Base-by-base conservation (phyloP, 305 asterid species). In the Solanum hybrid region DNA sequence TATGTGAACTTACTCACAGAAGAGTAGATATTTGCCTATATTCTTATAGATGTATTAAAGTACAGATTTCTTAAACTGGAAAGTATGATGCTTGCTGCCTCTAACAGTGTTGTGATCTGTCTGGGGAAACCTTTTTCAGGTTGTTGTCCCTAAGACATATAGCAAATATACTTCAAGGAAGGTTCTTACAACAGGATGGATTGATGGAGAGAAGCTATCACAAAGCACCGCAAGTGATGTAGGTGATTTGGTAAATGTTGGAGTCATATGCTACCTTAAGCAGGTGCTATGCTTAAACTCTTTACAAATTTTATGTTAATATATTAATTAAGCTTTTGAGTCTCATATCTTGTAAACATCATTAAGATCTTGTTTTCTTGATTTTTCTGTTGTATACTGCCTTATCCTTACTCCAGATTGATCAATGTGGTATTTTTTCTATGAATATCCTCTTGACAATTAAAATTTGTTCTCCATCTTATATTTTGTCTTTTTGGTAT, bases 141-240 rank as follows among this genome's bases (percentile, higher is more conserved):
- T 97, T 78, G 97, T 97, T 92, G 98, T 97, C 88, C 99, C 99
- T n/a, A 93, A 91, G 93, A 97, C 99, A 36, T 96, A 96, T 91
- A 38, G 66, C 3, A 95, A 97, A 88, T 95, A 96, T 92, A 97
- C 99, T 90, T 96, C 99, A 69, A 94, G 99, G 92, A 97, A 94
- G 92, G 99, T 97, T 90, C 99, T 97, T 88, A 97, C 99, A 5
- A 97, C 99, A 40, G 90, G 88, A 88, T 97, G 99, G 99, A 90
- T 97, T 90, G 99, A 97, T 0, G 99, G 99, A 85, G 99, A 96
- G 94, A 97, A 97, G 94, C 95, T 97, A 69, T 97, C 99, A 75
- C 99, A 97, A 94, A 97, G 99, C 93, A 96, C 98, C 60, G 99
- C 97, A 92, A 95, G 96, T 93, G 99, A 97, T 94, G 99, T 97